Percentiles rank a stretch among this genome's conserved stretches.
Evolutionary conservation across 2,329 filamentous ascomycete genomes (phyloP).

Genomic region (Ophiostoma ulmi): DNA sequence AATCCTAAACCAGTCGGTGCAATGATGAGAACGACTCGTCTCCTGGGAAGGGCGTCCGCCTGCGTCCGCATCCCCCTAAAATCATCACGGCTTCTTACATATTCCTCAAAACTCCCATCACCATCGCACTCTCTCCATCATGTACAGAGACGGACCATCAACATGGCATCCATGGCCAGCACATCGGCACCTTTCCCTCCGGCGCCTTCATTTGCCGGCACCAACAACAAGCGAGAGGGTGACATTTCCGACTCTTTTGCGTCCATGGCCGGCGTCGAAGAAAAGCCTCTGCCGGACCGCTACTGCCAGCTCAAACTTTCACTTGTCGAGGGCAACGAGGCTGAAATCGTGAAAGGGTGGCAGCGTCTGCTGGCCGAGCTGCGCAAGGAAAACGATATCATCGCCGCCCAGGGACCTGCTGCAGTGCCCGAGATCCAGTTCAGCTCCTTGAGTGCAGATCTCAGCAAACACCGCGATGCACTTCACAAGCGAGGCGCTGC

Average conservation of each 20-base stretch:
- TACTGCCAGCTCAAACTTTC: slow-evolving; percentile 54
- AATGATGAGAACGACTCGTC: background rate
- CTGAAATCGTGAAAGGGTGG: slow-evolving; percentile 38
- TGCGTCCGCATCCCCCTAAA: background rate
- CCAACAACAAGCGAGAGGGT: slow-evolving; percentile 47
- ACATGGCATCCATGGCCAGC: slow-evolving; percentile 26
- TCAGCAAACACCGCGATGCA: slow-evolving; percentile 40
- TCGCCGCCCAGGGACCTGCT: slow-evolving; percentile 42
- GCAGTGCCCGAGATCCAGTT: slow-evolving; percentile 53
- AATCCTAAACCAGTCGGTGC: background rate
- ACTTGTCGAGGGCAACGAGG: slow-evolving; percentile 47
- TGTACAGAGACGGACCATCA: slow-evolving; percentile 3
- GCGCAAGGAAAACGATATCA: slow-evolving; percentile 34
- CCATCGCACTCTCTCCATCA: background rate
- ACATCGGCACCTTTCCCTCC: background rate
- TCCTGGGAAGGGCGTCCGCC: background rate
- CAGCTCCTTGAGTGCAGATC: slow-evolving; percentile 39
- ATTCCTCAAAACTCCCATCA: background rate
- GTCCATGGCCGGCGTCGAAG: slow-evolving; percentile 48
- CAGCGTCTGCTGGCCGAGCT: slow-evolving; percentile 29
- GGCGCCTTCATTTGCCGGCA: background rate
- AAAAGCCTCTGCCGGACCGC: slow-evolving; percentile 47
- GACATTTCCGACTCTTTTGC: slow-evolving; percentile 60
- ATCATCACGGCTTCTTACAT: background rate
- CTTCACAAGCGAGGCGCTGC: slow-evolving; percentile 57